Conservation (phyloP, 176 grass and related monocot genomes). For the Rhynchospora tenuis region DNA sequence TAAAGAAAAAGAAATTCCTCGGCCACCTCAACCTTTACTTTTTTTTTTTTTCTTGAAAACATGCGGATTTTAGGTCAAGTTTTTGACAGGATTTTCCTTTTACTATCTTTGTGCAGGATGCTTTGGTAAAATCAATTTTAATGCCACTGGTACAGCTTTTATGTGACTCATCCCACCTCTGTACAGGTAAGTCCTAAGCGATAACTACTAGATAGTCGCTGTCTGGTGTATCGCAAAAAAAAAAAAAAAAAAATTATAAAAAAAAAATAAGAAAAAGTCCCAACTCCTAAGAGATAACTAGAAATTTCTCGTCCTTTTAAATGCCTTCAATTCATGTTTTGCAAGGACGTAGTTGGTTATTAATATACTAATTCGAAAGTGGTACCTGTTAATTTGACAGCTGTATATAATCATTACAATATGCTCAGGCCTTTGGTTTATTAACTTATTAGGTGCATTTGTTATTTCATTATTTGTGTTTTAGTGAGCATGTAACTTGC, state of each 20-base stretch:
- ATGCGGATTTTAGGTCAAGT: constrained; percentile 19
- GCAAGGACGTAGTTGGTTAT: not conserved
- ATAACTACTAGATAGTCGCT: too few relatives aligned
- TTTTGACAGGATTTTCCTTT: constrained; percentile 28
- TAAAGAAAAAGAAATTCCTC: too few relatives aligned
- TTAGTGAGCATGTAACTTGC: constrained; percentile 7
- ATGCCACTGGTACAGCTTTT: constrained; percentile 70
- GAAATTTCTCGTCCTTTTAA: not conserved
- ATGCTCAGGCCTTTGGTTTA: not conserved
- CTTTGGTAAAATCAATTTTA: constrained; percentile 65
- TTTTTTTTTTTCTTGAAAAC: too few relatives aligned
- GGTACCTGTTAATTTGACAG: not conserved
- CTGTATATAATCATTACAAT: not conserved
- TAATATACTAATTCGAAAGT: not conserved
- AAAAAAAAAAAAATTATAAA: too few relatives aligned
- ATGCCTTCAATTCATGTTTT: not conserved
- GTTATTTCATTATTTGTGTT: not conserved
- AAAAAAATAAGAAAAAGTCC: too few relatives aligned
- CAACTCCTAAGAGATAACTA: not conserved
- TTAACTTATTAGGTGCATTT: not conserved
- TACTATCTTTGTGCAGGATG: constrained; percentile 76
- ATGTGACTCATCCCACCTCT: constrained; percentile 58
- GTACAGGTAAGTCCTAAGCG: constrained; percentile 59
- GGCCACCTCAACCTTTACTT: too few relatives aligned
- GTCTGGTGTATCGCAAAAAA: too few relatives aligned